These are phyloP conservation scores for Clitocybe nebularis DNA, from an alignment of 1,284 basidiomycete species.

Conservation along the genomic window DNA sequence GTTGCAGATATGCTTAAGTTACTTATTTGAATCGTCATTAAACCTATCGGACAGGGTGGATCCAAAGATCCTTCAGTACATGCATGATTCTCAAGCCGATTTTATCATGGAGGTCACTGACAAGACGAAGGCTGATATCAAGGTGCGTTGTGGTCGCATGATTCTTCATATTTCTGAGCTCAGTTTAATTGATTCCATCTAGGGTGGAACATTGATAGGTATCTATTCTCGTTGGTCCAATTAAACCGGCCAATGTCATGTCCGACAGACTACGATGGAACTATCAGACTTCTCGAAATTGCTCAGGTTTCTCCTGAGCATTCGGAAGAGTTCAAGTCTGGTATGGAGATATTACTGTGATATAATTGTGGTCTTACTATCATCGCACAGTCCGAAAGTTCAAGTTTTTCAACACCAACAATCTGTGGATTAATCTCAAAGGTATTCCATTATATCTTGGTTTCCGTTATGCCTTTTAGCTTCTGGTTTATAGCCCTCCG, in stretches of 20 bases:
- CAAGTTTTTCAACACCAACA: slow-evolving; percentile 97
- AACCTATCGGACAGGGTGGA: slow-evolving; percentile 55
- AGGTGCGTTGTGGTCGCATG: slow-evolving; percentile 42
- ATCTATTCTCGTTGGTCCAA: not conserved
- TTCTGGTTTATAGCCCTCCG: slow-evolving; percentile 65
- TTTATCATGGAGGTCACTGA: slow-evolving; percentile 99
- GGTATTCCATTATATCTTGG: slow-evolving; percentile 32
- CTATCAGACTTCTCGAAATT: slow-evolving; percentile 92
- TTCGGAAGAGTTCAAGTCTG: slow-evolving; percentile 95
- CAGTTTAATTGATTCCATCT: not conserved
- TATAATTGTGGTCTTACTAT: slow-evolving; percentile 11
- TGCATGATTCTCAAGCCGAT: slow-evolving; percentile 82
- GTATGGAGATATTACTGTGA: slow-evolving; percentile 26
- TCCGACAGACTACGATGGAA: slow-evolving; percentile 81
- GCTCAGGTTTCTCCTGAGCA: slow-evolving; percentile 97
- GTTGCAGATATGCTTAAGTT: slow-evolving; percentile 31
- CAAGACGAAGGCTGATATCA: slow-evolving; percentile 99
- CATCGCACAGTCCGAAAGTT: slow-evolving; percentile 71
- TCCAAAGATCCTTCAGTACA: slow-evolving; percentile 81
- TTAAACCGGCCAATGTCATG: not conserved
- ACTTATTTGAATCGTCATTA: slow-evolving; percentile 10
- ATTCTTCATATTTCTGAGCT: not conserved
- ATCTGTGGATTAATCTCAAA: slow-evolving; percentile 93
- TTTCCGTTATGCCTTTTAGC: slow-evolving; percentile 3
- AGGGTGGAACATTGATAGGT: slow-evolving; percentile 92